Percentiles rank a stretch among this genome's conserved stretches.
Evolutionary conservation across 306 rosid species (phyloP).

Genomic region (Sindora glabra): DNA sequence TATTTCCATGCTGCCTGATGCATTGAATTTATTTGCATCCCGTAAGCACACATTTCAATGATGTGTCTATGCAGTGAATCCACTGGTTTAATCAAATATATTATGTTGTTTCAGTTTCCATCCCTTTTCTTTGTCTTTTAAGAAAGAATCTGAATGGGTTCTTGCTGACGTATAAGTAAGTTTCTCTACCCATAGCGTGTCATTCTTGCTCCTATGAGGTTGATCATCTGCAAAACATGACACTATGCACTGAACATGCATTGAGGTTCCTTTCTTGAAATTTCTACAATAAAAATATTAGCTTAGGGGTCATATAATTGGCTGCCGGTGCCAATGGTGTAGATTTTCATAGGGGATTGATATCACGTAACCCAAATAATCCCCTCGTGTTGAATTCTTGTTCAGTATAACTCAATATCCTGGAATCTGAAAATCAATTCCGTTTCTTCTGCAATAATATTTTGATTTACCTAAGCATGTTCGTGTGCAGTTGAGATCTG

Average conservation of each 20-base stretch:
- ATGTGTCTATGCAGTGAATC: not conserved
- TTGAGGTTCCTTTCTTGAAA: not conserved
- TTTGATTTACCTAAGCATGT: not conserved
- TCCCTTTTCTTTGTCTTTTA: not conserved
- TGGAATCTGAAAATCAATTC: too few species aligned
- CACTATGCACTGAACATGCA: not conserved
- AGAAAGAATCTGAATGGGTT: not conserved
- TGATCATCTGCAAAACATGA: not conserved
- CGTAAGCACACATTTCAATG: not conserved
- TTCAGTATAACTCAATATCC: not conserved
- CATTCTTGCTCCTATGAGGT: not conserved
- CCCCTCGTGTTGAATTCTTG: not conserved
- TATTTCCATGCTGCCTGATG: not conserved
- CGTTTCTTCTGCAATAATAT: too few species aligned
- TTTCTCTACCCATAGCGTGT: not conserved
- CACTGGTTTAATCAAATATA: not conserved
- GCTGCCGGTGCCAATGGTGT: not conserved
- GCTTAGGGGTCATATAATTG: not conserved
- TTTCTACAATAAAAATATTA: not conserved
- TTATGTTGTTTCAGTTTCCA: not conserved
- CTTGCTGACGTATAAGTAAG: not conserved
- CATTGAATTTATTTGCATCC: constrained; percentile 1
- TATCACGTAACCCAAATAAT: not conserved
- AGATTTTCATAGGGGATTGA: not conserved
- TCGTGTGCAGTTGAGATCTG: constrained; percentile 82